Conservation (phyloP, 306 rosid genomes). For the Cajanus cajan region DNA sequence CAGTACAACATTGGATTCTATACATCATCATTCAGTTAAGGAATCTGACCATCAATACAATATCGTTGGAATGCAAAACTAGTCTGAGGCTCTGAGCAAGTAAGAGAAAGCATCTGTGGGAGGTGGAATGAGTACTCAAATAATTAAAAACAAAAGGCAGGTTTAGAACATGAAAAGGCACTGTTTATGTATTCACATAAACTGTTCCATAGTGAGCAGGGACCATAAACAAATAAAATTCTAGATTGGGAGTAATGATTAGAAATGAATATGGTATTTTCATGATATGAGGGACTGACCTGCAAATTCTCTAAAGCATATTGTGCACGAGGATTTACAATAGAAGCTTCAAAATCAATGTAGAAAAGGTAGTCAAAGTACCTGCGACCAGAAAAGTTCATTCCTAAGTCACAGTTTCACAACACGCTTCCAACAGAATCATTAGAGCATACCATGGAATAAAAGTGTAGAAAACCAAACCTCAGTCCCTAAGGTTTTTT, state of each 20-base stretch:
- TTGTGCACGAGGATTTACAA: conserved; percentile 71
- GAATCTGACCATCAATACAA: not conserved
- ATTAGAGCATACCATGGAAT: not conserved
- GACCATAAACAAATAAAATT: not conserved
- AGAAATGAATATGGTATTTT: not conserved
- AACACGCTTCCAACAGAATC: not conserved
- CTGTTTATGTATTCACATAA: not conserved
- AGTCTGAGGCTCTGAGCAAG: not conserved
- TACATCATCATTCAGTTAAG: not conserved
- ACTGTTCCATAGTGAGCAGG: not conserved
- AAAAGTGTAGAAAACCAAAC: not conserved
- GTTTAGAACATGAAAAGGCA: not conserved
- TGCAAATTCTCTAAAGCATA: conserved; percentile 61
- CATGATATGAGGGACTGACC: conserved; percentile 38
- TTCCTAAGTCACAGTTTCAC: not conserved
- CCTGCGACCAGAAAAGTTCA: conserved; percentile 45
- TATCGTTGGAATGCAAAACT: not conserved
- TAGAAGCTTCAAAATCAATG: conserved; percentile 78
- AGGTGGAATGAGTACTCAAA: not conserved
- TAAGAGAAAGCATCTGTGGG: not conserved
- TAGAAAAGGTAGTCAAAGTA: conserved; percentile 66
- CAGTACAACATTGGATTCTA: not conserved
- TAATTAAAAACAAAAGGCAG: not conserved
- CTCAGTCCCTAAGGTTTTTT: not conserved
- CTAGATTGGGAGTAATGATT: not conserved